phyloP scores from a whole-genome alignment of 2,329 filamentous ascomycete genomes.

The Penicillium brevicompactum region DNA sequence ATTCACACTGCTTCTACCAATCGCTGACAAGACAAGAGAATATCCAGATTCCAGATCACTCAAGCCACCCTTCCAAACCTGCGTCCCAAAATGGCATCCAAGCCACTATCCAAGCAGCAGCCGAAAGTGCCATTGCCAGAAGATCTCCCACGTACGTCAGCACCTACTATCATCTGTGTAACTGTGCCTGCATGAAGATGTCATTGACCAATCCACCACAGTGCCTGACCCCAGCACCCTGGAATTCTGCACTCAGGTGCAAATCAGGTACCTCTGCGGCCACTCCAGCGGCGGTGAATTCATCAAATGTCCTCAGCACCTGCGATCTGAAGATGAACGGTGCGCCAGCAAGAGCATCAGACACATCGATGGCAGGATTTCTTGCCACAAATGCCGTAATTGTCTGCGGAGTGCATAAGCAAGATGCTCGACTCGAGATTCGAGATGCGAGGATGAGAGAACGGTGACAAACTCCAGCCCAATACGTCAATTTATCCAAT shows the following conservation, averaged over 20 bases:
- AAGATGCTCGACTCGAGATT: too few relatives aligned
- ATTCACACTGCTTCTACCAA: neutral
- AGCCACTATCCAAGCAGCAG: neutral
- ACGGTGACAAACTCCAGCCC: neutral
- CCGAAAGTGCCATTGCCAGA: neutral
- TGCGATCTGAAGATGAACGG: constrained; percentile 15
- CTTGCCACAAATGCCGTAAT: constrained; percentile 15
- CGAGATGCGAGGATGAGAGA: neutral
- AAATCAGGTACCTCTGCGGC: constrained; percentile 18
- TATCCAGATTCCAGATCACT: neutral
- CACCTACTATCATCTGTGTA: neutral
- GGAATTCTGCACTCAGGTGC: constrained; percentile 10
- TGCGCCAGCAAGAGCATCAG: constrained; percentile 10
- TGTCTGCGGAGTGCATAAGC: constrained; percentile 14
- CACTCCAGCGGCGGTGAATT: constrained; percentile 20
- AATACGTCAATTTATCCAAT: neutral
- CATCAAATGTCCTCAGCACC: constrained; percentile 16
- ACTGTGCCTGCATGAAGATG: neutral
- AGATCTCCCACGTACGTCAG: neutral
- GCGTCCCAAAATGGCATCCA: neutral
- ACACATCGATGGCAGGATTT: constrained; percentile 12
- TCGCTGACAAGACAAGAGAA: neutral
- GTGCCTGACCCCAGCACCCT: neutral
- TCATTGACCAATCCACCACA: neutral
- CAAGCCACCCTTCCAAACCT: too few relatives aligned